phyloP scores from a whole-genome alignment of 78 protist species.

The Dictyostelium capitatum region DNA sequence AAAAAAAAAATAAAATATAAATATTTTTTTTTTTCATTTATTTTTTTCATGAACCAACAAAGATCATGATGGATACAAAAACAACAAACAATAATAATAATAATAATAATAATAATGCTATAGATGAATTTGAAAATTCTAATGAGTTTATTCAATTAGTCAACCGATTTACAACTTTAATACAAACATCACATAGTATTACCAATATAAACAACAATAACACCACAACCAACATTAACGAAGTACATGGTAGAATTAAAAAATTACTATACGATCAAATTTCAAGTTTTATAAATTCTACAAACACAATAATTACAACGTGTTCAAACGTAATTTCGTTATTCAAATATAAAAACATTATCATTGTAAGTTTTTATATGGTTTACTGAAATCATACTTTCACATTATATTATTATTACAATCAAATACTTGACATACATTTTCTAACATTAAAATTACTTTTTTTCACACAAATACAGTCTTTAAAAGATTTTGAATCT shows the following conservation, averaged over 20 bases:
- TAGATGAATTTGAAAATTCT: too few species aligned
- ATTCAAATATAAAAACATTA: neutral
- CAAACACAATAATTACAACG: neutral
- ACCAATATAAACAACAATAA: too few species aligned
- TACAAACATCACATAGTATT: too few species aligned
- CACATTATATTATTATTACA: too few species aligned
- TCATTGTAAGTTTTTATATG: neutral
- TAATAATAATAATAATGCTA: too few species aligned
- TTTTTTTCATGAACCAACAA: too few species aligned
- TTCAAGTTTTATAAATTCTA: neutral
- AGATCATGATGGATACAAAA: too few species aligned
- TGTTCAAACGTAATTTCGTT: neutral
- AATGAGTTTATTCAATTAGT: too few species aligned
- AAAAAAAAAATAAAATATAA: too few species aligned
- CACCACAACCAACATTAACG: neutral
- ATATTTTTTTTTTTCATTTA: too few species aligned
- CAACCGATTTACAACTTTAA: too few species aligned
- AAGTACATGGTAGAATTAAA: constrained; percentile 9
- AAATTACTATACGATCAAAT: constrained; percentile 1
- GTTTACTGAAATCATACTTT: neutral
- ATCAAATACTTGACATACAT: neutral
- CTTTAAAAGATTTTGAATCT: constrained; percentile 10
- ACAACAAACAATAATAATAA: too few species aligned
- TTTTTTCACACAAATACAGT: neutral
- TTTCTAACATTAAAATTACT: neutral